A percentile compares a stretch with the other conserved stretches of the same genome.
phyloP scores from a whole-genome alignment of 345 rosid species.

The Aquilaria sinensis region DNA sequence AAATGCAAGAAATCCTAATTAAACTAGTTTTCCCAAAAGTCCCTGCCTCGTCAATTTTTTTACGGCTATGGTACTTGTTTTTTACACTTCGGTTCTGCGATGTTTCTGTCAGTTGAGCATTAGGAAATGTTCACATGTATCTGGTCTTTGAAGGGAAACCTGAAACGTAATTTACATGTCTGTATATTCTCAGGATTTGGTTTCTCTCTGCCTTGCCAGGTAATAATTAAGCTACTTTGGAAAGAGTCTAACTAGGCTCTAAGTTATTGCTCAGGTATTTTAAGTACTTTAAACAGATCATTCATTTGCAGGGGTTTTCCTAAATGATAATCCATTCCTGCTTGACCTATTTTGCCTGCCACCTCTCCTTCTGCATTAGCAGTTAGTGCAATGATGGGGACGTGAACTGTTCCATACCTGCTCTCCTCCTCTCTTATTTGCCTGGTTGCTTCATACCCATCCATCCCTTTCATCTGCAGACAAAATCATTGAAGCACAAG shows the following conservation, averaged over 20 bases:
- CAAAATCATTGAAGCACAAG: not conserved
- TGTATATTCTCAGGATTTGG: too few species aligned
- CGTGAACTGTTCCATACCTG: slow-evolving; percentile 27
- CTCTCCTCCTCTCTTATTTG: slow-evolving; percentile 52
- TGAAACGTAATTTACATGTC: too few species aligned
- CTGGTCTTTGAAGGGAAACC: not conserved
- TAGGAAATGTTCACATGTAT: not conserved
- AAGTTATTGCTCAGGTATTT: too few species aligned
- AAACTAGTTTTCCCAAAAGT: slow-evolving; percentile 16
- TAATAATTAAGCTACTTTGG: too few species aligned
- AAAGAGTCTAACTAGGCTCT: too few species aligned
- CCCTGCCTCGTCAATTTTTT: too few species aligned
- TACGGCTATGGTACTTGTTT: too few species aligned
- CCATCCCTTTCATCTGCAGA: slow-evolving; percentile 64
- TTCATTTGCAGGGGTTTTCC: slow-evolving; percentile 30
- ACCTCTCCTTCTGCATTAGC: slow-evolving; percentile 42
- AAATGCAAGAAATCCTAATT: slow-evolving; percentile 66
- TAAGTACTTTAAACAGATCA: slow-evolving; percentile 25
- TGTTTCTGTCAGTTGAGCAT: too few species aligned
- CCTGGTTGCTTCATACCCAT: slow-evolving; percentile 66
- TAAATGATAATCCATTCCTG: slow-evolving; percentile 64
- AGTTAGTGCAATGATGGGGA: slow-evolving; percentile 70
- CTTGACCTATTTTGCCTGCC: slow-evolving; percentile 23
- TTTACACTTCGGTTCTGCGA: too few species aligned
- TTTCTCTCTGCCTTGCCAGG: too few species aligned